phyloP scores from a whole-genome alignment of 2,329 filamentous ascomycete genomes.

The Drechslerella dactyloides region DNA sequence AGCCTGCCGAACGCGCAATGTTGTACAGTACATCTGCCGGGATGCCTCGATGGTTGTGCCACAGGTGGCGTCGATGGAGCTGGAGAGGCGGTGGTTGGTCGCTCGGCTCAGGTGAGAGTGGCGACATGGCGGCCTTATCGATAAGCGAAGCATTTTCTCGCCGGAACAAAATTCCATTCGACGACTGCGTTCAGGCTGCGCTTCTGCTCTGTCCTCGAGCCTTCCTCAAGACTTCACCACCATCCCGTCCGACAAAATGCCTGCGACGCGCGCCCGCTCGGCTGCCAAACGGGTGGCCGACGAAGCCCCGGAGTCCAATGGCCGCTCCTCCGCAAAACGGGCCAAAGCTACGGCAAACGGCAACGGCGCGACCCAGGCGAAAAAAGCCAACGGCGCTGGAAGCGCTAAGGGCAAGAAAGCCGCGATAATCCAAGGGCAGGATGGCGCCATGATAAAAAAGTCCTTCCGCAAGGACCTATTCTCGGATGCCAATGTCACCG shows the following conservation, averaged over 20 bases:
- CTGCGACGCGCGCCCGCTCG: slow-evolving; percentile 40
- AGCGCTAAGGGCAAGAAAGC: slow-evolving; percentile 40
- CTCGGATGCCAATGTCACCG: slow-evolving; percentile 64
- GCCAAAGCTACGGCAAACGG: slow-evolving; percentile 33
- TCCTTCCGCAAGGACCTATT: slow-evolving; percentile 72
- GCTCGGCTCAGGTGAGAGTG: slow-evolving; percentile 35
- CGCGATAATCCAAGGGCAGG: slow-evolving; percentile 43
- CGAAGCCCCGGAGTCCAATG: slow-evolving; percentile 44
- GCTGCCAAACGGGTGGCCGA: slow-evolving; percentile 46
- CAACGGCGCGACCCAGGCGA: slow-evolving; percentile 13
- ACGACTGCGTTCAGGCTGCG: slow-evolving; percentile 10
- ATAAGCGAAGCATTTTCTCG: slow-evolving; percentile 35
- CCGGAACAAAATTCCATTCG: background rate
- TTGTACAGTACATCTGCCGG: background rate
- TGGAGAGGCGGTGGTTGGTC: slow-evolving; percentile 10
- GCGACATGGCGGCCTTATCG: slow-evolving; percentile 42
- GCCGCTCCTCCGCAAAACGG: slow-evolving; percentile 41
- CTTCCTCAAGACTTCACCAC: background rate
- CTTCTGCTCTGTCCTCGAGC: slow-evolving; percentile 12
- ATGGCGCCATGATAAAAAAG: slow-evolving; percentile 39
- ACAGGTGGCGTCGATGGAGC: background rate
- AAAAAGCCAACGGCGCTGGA: slow-evolving; percentile 19
- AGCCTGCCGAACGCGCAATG: too few species aligned
- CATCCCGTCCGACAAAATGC: slow-evolving; percentile 25
- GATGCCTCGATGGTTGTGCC: too few species aligned